Base-by-base conservation (phyloP, 495 filamentous ascomycete genomes). In the Aspergillus baeticus region DNA sequence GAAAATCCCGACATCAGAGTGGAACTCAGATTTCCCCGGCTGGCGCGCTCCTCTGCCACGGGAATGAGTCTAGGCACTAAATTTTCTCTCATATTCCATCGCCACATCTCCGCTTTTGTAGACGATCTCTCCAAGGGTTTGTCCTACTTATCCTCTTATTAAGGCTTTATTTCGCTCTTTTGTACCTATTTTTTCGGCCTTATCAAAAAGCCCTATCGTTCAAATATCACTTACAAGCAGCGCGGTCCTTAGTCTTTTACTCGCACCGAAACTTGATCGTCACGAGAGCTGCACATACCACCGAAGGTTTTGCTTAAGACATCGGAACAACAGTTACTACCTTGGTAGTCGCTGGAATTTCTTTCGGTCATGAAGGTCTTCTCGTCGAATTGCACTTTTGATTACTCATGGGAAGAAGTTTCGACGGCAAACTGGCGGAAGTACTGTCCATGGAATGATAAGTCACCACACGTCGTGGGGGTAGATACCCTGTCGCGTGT, bases 361-460 rank as follows among this genome's bases (percentile, higher is more conserved):
- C 20, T 36, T 15, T 11, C 43, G 35, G 70, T 49, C 34, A 98
- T 98, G 94, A 96, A 93, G 81, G 88, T 98, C 68, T 98, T 97
- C 69, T 87, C 91, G 33, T 90, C 89, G 57, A 75, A 75, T 29
- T 91, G 88, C 71, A 91, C 89, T 18, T 98, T 97, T 76, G 82
- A 96, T 71, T 98, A 98, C 79, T 92, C 91, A 22, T 98, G 94
- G 93, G 88, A 92, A 62, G 95, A 97, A 71, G 95, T 98, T 33
- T 96, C 92, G n/a, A 90, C 91, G n/a, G 91, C 88, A 62, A 98
- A 98, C 81, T 98, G 94, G 94, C 86, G 86, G 46, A 98, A 98
- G 73, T 98, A 98, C 77, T 95, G 90, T 70, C 91, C 92, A 31
- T 97, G 94, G 94, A 98, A 98, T 75, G 84, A 96, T 61, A 92